Evolutionary conservation across 352 stramenopile species (phyloP), one percentile per base, ranked within the genome.

Genomic region (Phytophthora pinifolia): DNA sequence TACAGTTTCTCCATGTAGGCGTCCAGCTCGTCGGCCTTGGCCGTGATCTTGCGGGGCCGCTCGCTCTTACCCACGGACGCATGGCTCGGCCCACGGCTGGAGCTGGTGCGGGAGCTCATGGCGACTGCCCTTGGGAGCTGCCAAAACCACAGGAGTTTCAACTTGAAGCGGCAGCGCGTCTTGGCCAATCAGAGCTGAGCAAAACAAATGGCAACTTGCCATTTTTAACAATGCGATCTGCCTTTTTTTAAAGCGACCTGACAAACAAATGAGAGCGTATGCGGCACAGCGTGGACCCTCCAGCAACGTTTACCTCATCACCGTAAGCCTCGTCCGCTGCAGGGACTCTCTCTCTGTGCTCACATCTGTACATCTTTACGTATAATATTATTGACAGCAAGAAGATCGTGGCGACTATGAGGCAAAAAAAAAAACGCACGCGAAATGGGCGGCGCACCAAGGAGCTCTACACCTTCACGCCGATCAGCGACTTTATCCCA

Each of bases 1-100:
- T 98, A 98, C 9, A 98, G 74, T 35, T 95, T 86, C 65, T 98
- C 92, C 65, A 98, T 93, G 73, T 98, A 98, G 32, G 92, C 57
- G 62, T 98, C 92, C 17, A 98, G 71, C 29, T 92, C 83, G 29
- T 95, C 79, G 33, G 90, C 63, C 10, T 72, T 68, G 29, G 77
- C 77, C 8, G 72, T 76, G 54, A 81, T 60, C 54, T 88, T 86
- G 35, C 76, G 76, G 9, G 65, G 47, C 43, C 79, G 81, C 36
- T 72, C 62, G 20, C 46, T 59, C 35, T 54, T 70, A 37, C 14
- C 9, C n/a, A 46, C 35, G 17, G n/a, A 14, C 13, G 37, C 35
- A 51, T 59, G 46, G 36, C 36, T 58, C 9, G 46, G 37, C 5
- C 59, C 45, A 4, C 48, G 42, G 45, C 59, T 65, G 33, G 59